A percentile compares a stretch with the other conserved stretches of the same genome.
phyloP scores from a whole-genome alignment of 192 early-diverging fungal species.

The Entomortierella parvispora region DNA sequence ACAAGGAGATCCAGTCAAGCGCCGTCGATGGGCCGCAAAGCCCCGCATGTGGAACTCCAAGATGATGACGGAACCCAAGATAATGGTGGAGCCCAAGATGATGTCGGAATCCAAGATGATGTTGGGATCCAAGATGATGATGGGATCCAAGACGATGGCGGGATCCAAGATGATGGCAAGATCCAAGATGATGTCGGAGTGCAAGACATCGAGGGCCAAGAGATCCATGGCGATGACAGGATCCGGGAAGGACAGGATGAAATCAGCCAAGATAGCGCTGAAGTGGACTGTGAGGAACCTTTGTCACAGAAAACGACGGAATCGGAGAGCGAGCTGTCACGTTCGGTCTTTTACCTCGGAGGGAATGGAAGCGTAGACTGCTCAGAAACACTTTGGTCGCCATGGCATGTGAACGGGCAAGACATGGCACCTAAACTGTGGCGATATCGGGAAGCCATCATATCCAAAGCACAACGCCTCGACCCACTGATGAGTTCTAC shows the following conservation, averaged over 20 bases:
- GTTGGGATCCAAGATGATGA: not conserved
- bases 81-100: constrained; percentile 6
- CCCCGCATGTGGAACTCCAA: constrained; percentile 2
- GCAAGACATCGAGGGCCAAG: not conserved
- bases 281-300: constrained; percentile 11
- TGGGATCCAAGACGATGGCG: not conserved
- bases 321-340: constrained; percentile 20
- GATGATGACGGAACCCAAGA: not conserved
- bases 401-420: constrained; percentile 22
- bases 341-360: constrained; percentile 16
- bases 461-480: constrained; percentile 11
- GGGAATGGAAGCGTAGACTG: constrained; percentile 22
- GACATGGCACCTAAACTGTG: constrained; percentile 15
- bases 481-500: constrained; percentile 18
- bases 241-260: too few species aligned
- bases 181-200: too few species aligned
- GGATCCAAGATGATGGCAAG: not conserved
- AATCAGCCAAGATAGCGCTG: too few species aligned
- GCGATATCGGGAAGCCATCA: constrained; percentile 12
- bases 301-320: constrained; percentile 17
- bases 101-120: constrained; percentile 3
- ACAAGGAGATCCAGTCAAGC: constrained; percentile 4
- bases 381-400: constrained; percentile 17
- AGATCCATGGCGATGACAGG: too few species aligned
- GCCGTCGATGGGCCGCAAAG: constrained; percentile 3